Percentiles rank a stretch among this genome's conserved stretches.
Conservation (phyloP, 169 alveolate genomes). For the Besnoitia besnoiti region DNA sequence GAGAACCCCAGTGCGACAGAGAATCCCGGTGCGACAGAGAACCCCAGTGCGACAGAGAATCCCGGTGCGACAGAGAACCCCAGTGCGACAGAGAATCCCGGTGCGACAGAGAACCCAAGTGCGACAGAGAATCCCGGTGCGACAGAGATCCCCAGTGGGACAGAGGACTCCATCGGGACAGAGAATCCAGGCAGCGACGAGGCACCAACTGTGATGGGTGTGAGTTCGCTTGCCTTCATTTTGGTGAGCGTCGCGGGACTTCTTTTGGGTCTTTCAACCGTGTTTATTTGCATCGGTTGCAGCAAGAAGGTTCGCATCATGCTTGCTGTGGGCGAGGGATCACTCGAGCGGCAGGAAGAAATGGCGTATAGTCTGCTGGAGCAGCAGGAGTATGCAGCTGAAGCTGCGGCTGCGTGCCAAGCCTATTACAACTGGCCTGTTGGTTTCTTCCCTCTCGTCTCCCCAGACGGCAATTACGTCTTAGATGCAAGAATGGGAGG, state of each 20-base stretch:
- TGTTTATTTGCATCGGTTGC: neutral
- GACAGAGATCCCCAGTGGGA: too few species aligned
- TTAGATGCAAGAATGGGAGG: neutral
- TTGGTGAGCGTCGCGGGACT: neutral
- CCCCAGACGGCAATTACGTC: neutral
- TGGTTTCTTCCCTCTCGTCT: neutral
- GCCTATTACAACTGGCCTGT: neutral
- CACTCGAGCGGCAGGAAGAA: neutral
- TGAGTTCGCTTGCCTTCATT: neutral
- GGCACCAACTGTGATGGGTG: too few species aligned
- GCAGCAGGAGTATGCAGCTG: neutral
- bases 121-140: too few species aligned
- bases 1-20: too few species aligned
- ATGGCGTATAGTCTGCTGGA: neutral
- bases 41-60: too few species aligned
- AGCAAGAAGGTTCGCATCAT: neutral
- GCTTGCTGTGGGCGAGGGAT: neutral
- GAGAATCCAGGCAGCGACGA: too few species aligned
- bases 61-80: too few species aligned
- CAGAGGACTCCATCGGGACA: too few species aligned
- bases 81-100: too few species aligned
- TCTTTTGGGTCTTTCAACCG: neutral
- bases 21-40: too few species aligned
- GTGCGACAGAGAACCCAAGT: too few species aligned
- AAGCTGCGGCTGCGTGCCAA: too few species aligned